Evolutionary conservation across 768 basidiomycete species (phyloP), one percentile per base, ranked within the genome.

Genomic region (Rubroboletus pulcherrimus): DNA sequence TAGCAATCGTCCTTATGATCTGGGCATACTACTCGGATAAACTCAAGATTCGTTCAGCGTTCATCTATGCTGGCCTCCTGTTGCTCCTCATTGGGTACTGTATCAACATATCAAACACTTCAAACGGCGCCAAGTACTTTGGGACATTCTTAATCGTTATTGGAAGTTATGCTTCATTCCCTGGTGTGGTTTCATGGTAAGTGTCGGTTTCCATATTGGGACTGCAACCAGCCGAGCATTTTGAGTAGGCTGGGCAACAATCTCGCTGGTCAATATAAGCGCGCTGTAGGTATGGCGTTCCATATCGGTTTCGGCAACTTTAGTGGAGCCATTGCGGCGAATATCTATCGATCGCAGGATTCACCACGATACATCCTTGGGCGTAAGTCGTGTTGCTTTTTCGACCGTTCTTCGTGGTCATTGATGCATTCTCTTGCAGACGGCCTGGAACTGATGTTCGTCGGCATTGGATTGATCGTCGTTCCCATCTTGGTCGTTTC

Each of bases 61-160:
- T 85, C 71, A 78, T 89, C 56, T 58, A 82, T 8, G 74, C 75
- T 0, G 81, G 80, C 0, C 77, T 81, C 4, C 17, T 73, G 1
- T 74, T 83, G 68, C 77, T 75, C 49, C 65, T 84, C 35, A 73
- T 85, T 30, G 86, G 87, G 0, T 88, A 83, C 62, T 53, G 75
- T 0, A 86, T 88, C 68, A 84, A 86, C 62, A 82, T 89, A 49
- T 81, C 84, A 0, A 63, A 77, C 11, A 80, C 70, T 1, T 60
- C 79, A 0, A 63, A 66, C 42, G 82, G 84, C 0, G 81, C 74
- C 29, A 88, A 89, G 69, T 89, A 89, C 66, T 85, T 87, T 58
- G 87, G 86, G 1, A 87, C 82, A 0, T 90, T 85, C 75, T 79
- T 89, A 52, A 77, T 79, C 26, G 85, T 88, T 7, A 74, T 76